Base-by-base conservation (phyloP, 257 asterid genomes). In the Euphrasia confusa region DNA sequence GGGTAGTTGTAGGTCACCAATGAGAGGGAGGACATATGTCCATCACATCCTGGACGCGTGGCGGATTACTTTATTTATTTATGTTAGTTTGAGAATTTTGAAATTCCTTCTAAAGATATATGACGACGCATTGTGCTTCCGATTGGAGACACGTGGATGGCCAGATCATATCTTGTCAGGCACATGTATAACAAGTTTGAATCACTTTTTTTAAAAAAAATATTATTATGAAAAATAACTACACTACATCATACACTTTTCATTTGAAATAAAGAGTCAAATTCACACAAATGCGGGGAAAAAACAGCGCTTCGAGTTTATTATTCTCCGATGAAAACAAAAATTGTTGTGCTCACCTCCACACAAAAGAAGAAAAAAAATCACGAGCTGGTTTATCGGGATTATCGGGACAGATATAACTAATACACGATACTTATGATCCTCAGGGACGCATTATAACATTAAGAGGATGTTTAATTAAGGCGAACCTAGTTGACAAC, bases 41-140 rank as follows among this genome's bases (percentile, higher is more conserved):
- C 30, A 42, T 13, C 54, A 48, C 63, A 64, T 42, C 69, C 80
- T 72, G 83, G 87, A 85, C 90, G 88, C 94, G 90, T 85, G 88
- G 75, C 75, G 2, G 0, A 3, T 37, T 62, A 4, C 39, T 7
- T 33, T 9, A 18, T 8, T 54, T 9, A 47, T 24, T 11, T n/a
- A n/a, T n/a, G n/a, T n/a, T 9, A 12, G 13, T 18, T 57, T 5
- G 24, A 18, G 14, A 33, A 2, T 42, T 52, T 50, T 58, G 14
- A 58, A 68, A 64, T 30, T 68, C 32, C 35, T 35, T 33, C 39
- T 4, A 8, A 6, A 17, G 17, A 42, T 21, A 15, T 45, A 21
- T 21, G 24, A 21, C 24, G 53, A 9, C 8, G 4, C 60, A 18
- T 9, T 64, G 67, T 42, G 53, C 60, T 40, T 52, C 4, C 33